Percentiles rank a stretch among this genome's conserved stretches.
phyloP scores from a whole-genome alignment of 305 asterid species.

The Solanum hybrid region DNA sequence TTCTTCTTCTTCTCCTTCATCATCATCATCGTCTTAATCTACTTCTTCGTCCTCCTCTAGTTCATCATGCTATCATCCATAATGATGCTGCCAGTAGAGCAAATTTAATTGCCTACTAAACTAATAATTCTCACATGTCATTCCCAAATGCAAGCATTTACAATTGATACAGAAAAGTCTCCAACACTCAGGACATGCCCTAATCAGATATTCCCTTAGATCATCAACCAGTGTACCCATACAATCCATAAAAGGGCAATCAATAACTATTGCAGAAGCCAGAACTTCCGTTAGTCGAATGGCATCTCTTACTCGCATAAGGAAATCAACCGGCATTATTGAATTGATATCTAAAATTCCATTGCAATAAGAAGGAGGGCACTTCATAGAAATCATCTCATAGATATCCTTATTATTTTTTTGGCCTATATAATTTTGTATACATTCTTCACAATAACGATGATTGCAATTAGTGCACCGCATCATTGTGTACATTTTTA shows the following conservation, averaged over 20 bases:
- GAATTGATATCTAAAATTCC: background rate
- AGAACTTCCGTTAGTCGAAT: background rate
- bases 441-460: too few species aligned
- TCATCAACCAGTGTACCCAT: background rate
- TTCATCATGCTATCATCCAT: too few species aligned
- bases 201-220: background rate
- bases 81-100: too few species aligned
- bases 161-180: background rate
- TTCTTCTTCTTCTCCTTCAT: too few species aligned
- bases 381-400: background rate
- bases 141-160: too few species aligned
- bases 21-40: too few species aligned
- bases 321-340: background rate
- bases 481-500: too few species aligned
- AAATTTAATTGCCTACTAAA: too few species aligned
- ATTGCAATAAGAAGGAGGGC: constrained; percentile 7
- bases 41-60: too few species aligned
- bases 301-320: background rate
- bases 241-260: constrained; percentile 3
- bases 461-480: too few species aligned
- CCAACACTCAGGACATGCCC: constrained; percentile 9
- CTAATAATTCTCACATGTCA: too few species aligned
- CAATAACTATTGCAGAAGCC: accelerated
- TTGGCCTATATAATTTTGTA: too few species aligned
- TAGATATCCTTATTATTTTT: background rate